A percentile compares a stretch with the other conserved stretches of the same genome.
These are phyloP conservation scores for Staphylotrichum longicolle DNA, from an alignment of 495 filamentous ascomycete genomes.

Conservation along the genomic window DNA sequence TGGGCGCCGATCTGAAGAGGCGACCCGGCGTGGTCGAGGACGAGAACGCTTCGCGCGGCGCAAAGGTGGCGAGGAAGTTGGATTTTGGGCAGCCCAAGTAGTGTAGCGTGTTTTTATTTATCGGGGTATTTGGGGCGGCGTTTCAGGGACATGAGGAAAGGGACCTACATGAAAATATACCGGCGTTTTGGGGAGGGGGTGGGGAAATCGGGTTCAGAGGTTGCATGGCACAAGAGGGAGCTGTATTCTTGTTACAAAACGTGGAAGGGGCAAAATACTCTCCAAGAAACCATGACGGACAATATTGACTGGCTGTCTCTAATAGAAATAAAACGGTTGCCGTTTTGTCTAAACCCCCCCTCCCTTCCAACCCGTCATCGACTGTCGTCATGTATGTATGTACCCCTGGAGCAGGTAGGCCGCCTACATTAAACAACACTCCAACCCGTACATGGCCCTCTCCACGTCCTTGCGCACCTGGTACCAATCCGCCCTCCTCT, in stretches of 20 bases:
- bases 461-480: constrained; percentile 82
- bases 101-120: not conserved
- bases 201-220: not conserved
- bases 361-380: not conserved
- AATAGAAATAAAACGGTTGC: not conserved
- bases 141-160: no score
- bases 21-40: constrained; percentile 71
- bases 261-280: not conserved
- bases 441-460: constrained; percentile 95
- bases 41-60: constrained; percentile 45
- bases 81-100: constrained; percentile 70
- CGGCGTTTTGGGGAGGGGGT: not conserved
- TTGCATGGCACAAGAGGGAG: not conserved
- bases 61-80: constrained; percentile 79
- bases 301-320: not conserved
- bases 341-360: constrained; percentile 10
- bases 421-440: constrained; percentile 78
- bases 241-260: not conserved
- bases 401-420: not conserved
- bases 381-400: no score
- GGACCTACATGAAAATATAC: no score
- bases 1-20: constrained; percentile 80
- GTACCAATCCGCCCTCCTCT: constrained; percentile 92
- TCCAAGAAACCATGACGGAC: no score
- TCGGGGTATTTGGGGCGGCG: not conserved